Evolutionary conservation across 148 eudicot genomes (phyloP).

Genomic region (Euryodendron excelsum): DNA sequence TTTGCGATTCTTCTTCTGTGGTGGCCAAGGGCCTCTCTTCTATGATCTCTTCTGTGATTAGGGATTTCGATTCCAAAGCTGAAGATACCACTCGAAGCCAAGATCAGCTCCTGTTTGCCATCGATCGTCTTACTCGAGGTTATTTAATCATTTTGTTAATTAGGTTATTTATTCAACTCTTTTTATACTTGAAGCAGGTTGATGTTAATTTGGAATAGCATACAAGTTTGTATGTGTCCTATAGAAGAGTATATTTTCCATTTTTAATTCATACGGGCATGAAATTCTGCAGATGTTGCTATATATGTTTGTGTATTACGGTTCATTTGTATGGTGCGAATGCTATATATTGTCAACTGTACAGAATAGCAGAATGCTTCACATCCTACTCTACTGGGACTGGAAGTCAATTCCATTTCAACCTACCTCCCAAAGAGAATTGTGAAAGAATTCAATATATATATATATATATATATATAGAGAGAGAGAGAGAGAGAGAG

Average conservation of each 20-base stretch:
- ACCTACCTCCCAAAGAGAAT: not conserved
- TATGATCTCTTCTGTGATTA: slow-evolving; percentile 46
- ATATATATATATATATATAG: no score
- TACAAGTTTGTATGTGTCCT: not conserved
- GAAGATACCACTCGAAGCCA: slow-evolving; percentile 51
- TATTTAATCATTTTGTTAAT: not conserved
- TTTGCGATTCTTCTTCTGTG: slow-evolving; percentile 18
- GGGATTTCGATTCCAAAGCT: slow-evolving; percentile 68
- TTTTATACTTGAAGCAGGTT: not conserved
- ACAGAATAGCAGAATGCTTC: not conserved
- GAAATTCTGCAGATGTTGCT: not conserved
- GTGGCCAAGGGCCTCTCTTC: slow-evolving; percentile 59
- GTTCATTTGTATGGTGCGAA: no score
- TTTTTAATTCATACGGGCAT: not conserved
- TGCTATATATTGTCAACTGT: no score
- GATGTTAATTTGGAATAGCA: not conserved
- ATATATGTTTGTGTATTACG: no score
- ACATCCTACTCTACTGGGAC: not conserved
- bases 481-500: no score
- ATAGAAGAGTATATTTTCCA: not conserved
- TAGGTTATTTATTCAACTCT: not conserved
- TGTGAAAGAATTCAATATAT: not conserved
- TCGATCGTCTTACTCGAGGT: slow-evolving; percentile 88
- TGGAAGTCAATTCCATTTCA: not conserved
- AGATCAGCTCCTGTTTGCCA: slow-evolving; percentile 50